Conservation (phyloP, 352 stramenopile species). For the Globisporangium viniferum region DNA sequence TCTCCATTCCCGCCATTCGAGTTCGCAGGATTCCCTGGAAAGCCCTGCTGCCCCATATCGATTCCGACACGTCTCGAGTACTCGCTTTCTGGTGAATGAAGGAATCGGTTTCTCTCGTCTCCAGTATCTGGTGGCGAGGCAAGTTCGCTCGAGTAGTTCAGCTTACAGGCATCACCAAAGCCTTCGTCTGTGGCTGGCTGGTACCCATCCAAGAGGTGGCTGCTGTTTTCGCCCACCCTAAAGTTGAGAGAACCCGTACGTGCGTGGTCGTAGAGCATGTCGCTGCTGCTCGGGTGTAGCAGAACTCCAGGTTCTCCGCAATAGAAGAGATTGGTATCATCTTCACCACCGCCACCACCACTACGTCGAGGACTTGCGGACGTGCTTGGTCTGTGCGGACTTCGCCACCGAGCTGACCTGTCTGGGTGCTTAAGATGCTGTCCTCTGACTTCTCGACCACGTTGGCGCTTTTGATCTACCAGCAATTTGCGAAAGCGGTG, state of each 20-base stretch:
- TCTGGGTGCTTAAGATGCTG: not conserved
- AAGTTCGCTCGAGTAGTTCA: constrained; percentile 2
- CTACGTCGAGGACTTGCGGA: not conserved
- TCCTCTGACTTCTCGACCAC: not conserved
- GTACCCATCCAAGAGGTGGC: not conserved
- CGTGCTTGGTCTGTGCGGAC: not conserved
- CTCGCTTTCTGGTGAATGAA: not conserved
- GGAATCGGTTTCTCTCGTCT: not conserved
- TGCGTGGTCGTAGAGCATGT: not conserved
- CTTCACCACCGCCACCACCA: not conserved
- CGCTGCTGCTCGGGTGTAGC: not conserved
- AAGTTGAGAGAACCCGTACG: not conserved
- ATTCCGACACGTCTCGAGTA: too few species aligned
- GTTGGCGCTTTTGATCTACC: constrained; percentile 21
- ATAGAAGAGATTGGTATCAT: constrained; percentile 1
- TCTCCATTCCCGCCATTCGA: not conserved
- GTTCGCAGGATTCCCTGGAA: not conserved
- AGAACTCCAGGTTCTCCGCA: not conserved
- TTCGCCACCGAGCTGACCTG: not conserved
- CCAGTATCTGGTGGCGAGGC: not conserved
- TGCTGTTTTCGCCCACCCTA: not conserved
- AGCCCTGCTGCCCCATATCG: not conserved
- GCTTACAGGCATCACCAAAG: not conserved
- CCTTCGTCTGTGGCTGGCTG: not conserved
- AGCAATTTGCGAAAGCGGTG: constrained; percentile 44